phyloP scores from a whole-genome alignment of 345 rosid genomes.

The Arabidopsis thaliana region TAIR10.1 NC_003074.8:23140001-23140500 shows the following conservation, averaged over 20 bases:
- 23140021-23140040: conserved; percentile 46
- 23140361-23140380: conserved; percentile 34
- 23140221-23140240: conserved; percentile 21
- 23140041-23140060: conserved; percentile 46
- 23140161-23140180: conserved; percentile 47
- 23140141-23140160: conserved; percentile 49
- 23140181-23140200: conserved; percentile 43
- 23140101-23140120: conserved; percentile 40
- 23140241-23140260: not conserved
- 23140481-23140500: too few species aligned
- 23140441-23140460: conserved; percentile 18
- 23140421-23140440: not conserved
- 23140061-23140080: conserved; percentile 44
- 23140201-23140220: conserved; percentile 36
- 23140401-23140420: conserved; percentile 18
- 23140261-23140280: not conserved
- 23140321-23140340: conserved; percentile 31
- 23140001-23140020: conserved; percentile 40
- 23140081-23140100: conserved; percentile 44
- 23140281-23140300: conserved; percentile 25
- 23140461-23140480: not conserved
- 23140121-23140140: conserved; percentile 42
- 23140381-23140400: conserved; percentile 38
- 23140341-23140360: conserved; percentile 37
- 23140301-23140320: conserved; percentile 25